A percentile compares a stretch with the other conserved stretches of the same genome.
phyloP scores from a whole-genome alignment of 2,329 filamentous ascomycete species.

The Talaromyces albobiverticillius region DNA sequence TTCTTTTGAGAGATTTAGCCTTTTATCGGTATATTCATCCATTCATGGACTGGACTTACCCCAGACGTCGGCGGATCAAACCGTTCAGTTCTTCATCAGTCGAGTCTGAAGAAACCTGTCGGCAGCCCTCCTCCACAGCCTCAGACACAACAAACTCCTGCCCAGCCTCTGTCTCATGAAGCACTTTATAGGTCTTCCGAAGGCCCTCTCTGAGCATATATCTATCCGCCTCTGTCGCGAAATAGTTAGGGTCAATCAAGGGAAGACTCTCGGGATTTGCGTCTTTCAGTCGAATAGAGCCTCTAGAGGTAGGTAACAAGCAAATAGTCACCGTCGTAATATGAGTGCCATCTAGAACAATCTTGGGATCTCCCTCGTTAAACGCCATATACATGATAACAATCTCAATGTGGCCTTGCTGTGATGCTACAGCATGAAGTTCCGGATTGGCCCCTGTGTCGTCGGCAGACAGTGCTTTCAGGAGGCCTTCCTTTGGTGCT shows the following conservation, averaged over 20 bases:
- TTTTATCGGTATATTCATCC: background rate
- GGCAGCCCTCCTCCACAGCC: slow-evolving; percentile 6
- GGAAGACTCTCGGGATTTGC: background rate
- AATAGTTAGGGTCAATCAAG: slow-evolving; percentile 16
- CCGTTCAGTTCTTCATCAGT: slow-evolving; percentile 5
- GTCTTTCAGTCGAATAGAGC: slow-evolving; percentile 7
- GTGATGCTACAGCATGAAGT: background rate
- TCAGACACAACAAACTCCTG: slow-evolving; percentile 7
- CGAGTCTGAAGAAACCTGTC: slow-evolving; percentile 1
- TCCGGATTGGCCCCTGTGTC: background rate
- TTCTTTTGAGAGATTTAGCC: background rate
- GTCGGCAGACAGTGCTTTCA: slow-evolving; percentile 1
- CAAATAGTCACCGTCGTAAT: background rate
- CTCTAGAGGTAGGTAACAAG: slow-evolving; percentile 2
- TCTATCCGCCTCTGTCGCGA: slow-evolving; percentile 14
- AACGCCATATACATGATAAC: background rate
- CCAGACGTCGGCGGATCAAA: slow-evolving; percentile 3
- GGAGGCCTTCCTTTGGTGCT: background rate
- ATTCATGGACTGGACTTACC: background rate
- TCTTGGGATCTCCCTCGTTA: background rate
- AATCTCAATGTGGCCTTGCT: background rate
- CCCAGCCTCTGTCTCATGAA: slow-evolving; percentile 8
- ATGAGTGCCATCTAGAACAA: slow-evolving; percentile 6
- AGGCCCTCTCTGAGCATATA: slow-evolving; percentile 13
- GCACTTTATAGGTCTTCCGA: slow-evolving; percentile 3